Evolutionary conservation across 2,329 filamentous ascomycete genomes (phyloP).

Genomic region (Colletotrichum liaoningense): DNA sequence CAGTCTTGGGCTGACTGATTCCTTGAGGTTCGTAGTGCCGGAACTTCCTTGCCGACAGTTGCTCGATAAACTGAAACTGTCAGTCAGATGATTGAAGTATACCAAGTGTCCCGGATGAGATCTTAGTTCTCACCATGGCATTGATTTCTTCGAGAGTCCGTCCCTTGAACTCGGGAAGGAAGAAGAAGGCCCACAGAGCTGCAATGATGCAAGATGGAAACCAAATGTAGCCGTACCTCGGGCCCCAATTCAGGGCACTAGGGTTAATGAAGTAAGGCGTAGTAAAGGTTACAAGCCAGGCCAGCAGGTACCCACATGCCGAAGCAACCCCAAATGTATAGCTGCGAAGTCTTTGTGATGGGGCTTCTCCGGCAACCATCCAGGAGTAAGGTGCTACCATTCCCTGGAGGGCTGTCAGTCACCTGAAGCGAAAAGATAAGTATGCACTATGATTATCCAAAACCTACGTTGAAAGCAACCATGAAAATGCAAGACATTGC

Average conservation of each 20-base stretch:
- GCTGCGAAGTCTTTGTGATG: conserved; percentile 61
- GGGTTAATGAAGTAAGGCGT: conserved; percentile 67
- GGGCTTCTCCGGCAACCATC: conserved; percentile 63
- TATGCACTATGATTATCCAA: not conserved
- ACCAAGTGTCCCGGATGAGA: not conserved
- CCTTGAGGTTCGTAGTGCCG: not conserved
- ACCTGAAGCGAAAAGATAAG: not conserved
- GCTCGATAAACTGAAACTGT: not conserved
- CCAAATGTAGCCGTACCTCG: conserved; percentile 65
- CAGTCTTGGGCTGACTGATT: not conserved
- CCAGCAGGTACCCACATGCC: conserved; percentile 59
- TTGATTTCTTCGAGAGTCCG: not conserved
- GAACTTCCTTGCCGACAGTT: not conserved
- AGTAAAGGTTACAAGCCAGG: conserved; percentile 64
- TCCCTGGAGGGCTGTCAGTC: not conserved
- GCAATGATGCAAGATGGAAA: conserved; percentile 46
- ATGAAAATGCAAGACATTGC: not conserved
- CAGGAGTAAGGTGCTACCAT: conserved; percentile 58
- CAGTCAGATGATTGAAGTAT: not conserved
- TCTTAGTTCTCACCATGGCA: not conserved
- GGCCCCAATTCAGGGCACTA: conserved; percentile 60
- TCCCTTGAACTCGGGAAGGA: conserved; percentile 57
- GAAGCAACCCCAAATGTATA: conserved; percentile 64
- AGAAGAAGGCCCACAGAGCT: conserved; percentile 43
- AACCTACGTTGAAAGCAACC: not conserved